A percentile compares a stretch with the other conserved stretches of the same genome.
Conservation (phyloP, 495 filamentous ascomycete species). For the Trichocladium uniseriatum region DNA sequence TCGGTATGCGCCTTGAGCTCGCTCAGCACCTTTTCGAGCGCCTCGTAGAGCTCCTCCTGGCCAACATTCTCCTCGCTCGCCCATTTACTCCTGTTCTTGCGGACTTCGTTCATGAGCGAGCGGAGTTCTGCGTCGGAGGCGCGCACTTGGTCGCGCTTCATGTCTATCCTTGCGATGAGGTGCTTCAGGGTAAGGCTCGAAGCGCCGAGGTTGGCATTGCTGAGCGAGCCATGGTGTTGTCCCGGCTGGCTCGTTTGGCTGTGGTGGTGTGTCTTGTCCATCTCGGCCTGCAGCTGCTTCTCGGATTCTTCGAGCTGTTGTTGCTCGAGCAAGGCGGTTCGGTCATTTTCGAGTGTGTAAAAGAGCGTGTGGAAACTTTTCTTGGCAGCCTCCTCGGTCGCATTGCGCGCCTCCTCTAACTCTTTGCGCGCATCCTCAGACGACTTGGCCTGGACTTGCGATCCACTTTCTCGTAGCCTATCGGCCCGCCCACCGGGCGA, state of each 20-base stretch:
- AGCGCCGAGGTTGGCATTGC: constrained; percentile 86
- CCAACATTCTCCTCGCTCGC: constrained; percentile 93
- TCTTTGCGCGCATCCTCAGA: constrained; percentile 85
- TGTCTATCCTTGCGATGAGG: constrained; percentile 88
- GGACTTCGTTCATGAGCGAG: constrained; percentile 87
- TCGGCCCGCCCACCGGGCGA: constrained; percentile 43
- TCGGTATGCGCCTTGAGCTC: constrained; percentile 95
- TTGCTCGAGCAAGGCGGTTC: constrained; percentile 94
- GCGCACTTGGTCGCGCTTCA: constrained; percentile 74
- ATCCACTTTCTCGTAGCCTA: constrained; percentile 36
- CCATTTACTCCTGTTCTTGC: constrained; percentile 98
- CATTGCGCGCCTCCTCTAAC: constrained; percentile 87
- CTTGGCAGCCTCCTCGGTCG: constrained; percentile 81
- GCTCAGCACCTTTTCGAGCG: constrained; percentile 87
- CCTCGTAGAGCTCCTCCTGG: constrained; percentile 96
- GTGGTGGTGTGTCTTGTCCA: constrained; percentile 53
- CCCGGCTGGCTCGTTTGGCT: constrained; percentile 40
- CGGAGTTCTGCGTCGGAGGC: constrained; percentile 90
- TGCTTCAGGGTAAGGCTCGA: constrained; percentile 97
- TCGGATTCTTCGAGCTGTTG: constrained; percentile 95
- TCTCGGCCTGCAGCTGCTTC: constrained; percentile 89
- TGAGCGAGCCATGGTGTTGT: constrained; percentile 70
- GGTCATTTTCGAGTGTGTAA: constrained; percentile 90
- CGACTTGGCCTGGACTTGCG: constrained; percentile 47
- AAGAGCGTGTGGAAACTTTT: constrained; percentile 84